Percentiles rank a stretch among this genome's conserved stretches.
phyloP scores from a whole-genome alignment of 2,329 filamentous ascomycete genomes.

The Xylariomycetidae sp. region DNA sequence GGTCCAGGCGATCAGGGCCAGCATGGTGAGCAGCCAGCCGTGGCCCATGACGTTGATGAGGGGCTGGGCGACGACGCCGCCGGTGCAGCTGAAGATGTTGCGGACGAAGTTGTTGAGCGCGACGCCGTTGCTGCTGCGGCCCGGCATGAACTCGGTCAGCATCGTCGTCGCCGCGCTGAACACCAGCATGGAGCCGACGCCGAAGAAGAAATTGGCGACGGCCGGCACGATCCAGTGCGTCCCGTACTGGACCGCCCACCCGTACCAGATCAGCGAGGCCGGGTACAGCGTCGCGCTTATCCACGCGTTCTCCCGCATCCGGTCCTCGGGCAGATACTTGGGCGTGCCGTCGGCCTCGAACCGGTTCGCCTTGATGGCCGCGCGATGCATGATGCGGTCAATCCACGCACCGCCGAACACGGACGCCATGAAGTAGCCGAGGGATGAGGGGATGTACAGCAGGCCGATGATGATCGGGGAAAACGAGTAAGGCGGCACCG shows the following conservation, averaged over 20 bases:
- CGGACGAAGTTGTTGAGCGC: slow-evolving; percentile 78
- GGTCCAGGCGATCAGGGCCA: slow-evolving; percentile 49
- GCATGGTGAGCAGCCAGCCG: slow-evolving; percentile 69
- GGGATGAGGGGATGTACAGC: slow-evolving; percentile 69
- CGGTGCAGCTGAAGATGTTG: slow-evolving; percentile 73
- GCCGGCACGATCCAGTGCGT: slow-evolving; percentile 60
- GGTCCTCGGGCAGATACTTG: slow-evolving; percentile 70
- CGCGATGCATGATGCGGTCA: slow-evolving; percentile 73
- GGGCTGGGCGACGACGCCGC: slow-evolving; percentile 64
- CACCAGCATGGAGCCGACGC: slow-evolving; percentile 72
- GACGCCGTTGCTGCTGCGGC: slow-evolving; percentile 65
- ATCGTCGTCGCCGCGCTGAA: slow-evolving; percentile 73
- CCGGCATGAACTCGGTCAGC: slow-evolving; percentile 79
- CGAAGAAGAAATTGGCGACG: slow-evolving; percentile 69
- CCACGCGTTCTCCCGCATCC: slow-evolving; percentile 80
- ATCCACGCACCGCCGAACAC: slow-evolving; percentile 72
- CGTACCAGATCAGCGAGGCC: slow-evolving; percentile 66
- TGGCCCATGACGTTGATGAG: slow-evolving; percentile 67
- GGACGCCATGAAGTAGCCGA: slow-evolving; percentile 68
- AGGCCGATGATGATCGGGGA: slow-evolving; percentile 65
- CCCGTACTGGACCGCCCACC: slow-evolving; percentile 66
- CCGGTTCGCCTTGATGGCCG: slow-evolving; percentile 64
- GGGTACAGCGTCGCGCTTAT: slow-evolving; percentile 68
- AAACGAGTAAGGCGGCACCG: slow-evolving; percentile 62
- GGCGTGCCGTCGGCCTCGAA: slow-evolving; percentile 64